These are phyloP conservation scores for Xerocomellus chrysenteron DNA, from an alignment of 768 basidiomycete species.

Conservation along the genomic window DNA sequence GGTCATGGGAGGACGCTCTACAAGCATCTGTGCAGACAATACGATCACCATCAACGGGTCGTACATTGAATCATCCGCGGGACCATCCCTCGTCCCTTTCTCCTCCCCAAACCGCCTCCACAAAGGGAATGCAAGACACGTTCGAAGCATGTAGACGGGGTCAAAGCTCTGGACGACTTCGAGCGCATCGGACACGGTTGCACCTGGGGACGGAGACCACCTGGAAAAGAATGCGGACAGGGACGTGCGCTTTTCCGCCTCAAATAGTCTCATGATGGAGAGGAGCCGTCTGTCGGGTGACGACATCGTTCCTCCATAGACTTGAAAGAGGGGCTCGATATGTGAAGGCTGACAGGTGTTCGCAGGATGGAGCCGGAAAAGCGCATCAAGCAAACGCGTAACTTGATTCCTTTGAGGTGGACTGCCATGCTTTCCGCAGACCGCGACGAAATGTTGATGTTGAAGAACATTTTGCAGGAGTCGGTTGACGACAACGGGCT, in stretches of 20 bases:
- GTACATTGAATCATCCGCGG: slow-evolving; percentile 51
- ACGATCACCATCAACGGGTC: slow-evolving; percentile 78
- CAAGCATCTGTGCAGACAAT: slow-evolving; percentile 65
- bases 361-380: slow-evolving; percentile 75
- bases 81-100: slow-evolving; percentile 16
- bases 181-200: slow-evolving; percentile 46
- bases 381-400: slow-evolving; percentile 53
- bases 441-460: slow-evolving; percentile 58
- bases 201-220: slow-evolving; percentile 59
- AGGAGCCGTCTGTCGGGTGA: slow-evolving; percentile 64
- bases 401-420: slow-evolving; percentile 44
- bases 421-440: slow-evolving; percentile 33
- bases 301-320: slow-evolving; percentile 77
- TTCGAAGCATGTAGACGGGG: slow-evolving; percentile 62
- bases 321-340: slow-evolving; percentile 67
- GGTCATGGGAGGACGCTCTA: slow-evolving; percentile 53
- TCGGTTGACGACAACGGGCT: slow-evolving; percentile 74
- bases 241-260: slow-evolving; percentile 64
- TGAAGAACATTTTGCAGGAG: slow-evolving; percentile 75
- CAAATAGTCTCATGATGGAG: slow-evolving; percentile 77
- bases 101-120: slow-evolving; percentile 54
- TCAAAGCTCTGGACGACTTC: slow-evolving; percentile 75
- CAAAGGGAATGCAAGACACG: slow-evolving; percentile 68
- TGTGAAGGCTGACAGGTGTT: slow-evolving; percentile 88
- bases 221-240: slow-evolving; percentile 57